Evolutionary conservation across 2,329 filamentous ascomycete species (phyloP), one percentile per base, ranked within the genome.

Genomic region (Aspergillus sp.): DNA sequence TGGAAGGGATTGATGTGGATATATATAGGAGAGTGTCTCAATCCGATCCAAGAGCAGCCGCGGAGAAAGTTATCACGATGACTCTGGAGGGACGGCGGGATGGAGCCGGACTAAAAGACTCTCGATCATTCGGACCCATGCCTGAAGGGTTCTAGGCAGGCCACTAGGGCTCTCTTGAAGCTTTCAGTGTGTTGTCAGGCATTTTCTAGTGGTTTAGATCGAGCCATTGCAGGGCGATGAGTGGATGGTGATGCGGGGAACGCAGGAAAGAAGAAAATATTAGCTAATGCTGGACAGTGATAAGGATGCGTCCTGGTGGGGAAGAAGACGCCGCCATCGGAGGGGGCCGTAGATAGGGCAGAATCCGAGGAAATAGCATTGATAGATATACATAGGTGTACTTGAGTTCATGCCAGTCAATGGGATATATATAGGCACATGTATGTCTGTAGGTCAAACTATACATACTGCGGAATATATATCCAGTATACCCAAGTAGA

Each of bases 11-110:
- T 38, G 35, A 7, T 8, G 35, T n/a, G 35, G 16, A 5, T 38
- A 38, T 38, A 38, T 38, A 38, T 17, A 5, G 14, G 14, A n/a
- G 35, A 38, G 40, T 17, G n/a, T 11, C 17, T 20, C 17, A 19
- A n/a, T 41, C 4, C 17, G 17, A 4, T 11, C 47, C 13, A 40
- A 46, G 41, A 47, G 11, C 6, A 7, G n/a, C 36, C 45, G 51
- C 46, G 51, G 46, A 53, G 41, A 49, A 20, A 14, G 17, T 51
- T 57, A 55, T 59, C 52, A 46, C 46, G 22, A 48, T 48, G 45
- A 53, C 9, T 10, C 19, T 13, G 35, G 35, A 38, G 14, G 11
- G 35, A 14, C 11, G 35, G 35, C 13, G 35, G 35, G 35, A 17
- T 17, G 26, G 26, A 30, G 26, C 26, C 26, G 26, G 26, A 30